These are phyloP conservation scores for Aspergillus affinis DNA, from an alignment of 495 filamentous ascomycete species.

Conservation along the genomic window DNA sequence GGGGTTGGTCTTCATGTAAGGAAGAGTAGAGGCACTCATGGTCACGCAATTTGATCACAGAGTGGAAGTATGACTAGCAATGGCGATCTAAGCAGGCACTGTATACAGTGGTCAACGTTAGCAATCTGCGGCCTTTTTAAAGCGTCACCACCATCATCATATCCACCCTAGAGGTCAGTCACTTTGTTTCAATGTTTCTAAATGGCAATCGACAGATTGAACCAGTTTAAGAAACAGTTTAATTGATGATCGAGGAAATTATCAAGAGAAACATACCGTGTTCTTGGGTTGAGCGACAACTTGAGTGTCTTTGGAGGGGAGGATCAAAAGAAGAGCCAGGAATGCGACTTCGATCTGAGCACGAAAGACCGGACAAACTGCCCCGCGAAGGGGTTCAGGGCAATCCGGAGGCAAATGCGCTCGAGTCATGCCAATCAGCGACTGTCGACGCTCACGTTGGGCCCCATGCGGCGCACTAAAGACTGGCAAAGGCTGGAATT, in stretches of 20 bases:
- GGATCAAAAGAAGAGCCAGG: no score
- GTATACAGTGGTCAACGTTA: background rate
- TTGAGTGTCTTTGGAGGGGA: no score
- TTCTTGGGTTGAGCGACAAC: background rate
- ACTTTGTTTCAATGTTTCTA: no score
- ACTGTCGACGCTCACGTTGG: no score
- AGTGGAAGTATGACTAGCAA: background rate
- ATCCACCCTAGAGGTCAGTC: no score
- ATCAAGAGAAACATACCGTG: background rate
- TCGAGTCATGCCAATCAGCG: no score
- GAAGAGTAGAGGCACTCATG: constrained; percentile 42
- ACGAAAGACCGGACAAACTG: background rate
- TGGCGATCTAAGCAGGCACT: background rate
- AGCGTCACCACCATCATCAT: no score
- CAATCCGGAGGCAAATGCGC: background rate
- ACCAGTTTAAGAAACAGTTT: background rate
- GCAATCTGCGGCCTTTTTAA: background rate
- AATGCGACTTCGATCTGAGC: background rate
- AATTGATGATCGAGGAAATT: background rate
- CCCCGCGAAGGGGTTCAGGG: background rate
- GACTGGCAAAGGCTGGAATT: background rate
- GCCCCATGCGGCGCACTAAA: no score
- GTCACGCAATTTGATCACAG: constrained; percentile 8
- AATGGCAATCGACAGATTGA: no score
- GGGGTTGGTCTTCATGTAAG: constrained; percentile 61